Percentiles rank a stretch among this genome's conserved stretches.
Evolutionary conservation across 2,329 filamentous ascomycete genomes (phyloP).

Genomic region (Botrytis sinoallii): DNA sequence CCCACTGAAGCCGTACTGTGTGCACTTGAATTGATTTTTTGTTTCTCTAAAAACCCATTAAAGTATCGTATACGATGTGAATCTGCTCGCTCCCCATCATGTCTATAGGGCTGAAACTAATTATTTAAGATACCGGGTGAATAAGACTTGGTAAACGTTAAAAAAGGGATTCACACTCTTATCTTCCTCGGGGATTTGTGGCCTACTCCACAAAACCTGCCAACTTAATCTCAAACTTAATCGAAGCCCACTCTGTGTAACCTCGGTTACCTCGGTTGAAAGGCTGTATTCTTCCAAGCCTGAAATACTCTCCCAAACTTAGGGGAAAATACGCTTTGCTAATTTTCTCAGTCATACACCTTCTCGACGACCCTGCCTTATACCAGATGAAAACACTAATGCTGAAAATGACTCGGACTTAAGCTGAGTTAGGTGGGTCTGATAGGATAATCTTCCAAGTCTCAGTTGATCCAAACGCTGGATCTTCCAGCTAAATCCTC

Average conservation of each 20-base stretch:
- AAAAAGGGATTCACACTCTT: not conserved
- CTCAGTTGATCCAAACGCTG: too few relatives aligned
- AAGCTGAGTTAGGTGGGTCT: not conserved
- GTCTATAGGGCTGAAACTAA: not conserved
- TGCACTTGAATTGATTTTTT: not conserved
- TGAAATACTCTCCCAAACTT: not conserved
- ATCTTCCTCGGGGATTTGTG: not conserved
- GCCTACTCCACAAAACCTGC: not conserved
- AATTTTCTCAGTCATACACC: not conserved
- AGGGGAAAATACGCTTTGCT: not conserved
- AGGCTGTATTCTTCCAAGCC: not conserved
- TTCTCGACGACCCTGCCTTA: not conserved
- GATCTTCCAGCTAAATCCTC: not conserved
- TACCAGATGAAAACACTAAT: not conserved
- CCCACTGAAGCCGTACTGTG: not conserved
- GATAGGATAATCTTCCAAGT: not conserved
- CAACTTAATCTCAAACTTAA: not conserved
- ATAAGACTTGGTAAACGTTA: not conserved
- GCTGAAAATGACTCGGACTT: not conserved
- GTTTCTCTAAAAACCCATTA: not conserved
- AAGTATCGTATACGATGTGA: not conserved
- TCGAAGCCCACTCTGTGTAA: not conserved
- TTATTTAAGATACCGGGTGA: not conserved
- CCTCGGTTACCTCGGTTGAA: not conserved
- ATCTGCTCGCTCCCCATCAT: not conserved